Conservation (phyloP, 1,139 yeast species). For the Yamadazyma oceani region DNA sequence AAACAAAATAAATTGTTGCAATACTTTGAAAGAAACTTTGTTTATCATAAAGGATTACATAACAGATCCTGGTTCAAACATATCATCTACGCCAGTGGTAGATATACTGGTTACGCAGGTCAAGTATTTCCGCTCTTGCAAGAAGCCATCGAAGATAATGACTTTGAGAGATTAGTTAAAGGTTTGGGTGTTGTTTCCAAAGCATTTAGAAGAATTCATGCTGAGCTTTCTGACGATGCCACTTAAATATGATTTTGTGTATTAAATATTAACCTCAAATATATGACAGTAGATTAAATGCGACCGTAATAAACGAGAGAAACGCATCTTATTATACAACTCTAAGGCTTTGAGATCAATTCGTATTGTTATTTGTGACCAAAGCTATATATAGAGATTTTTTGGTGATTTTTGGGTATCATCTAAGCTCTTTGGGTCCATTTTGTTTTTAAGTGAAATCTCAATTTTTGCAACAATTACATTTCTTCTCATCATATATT, state of each 20-base stretch:
- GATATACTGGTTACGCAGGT: slow-evolving; percentile 85
- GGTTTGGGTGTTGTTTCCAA: slow-evolving; percentile 56
- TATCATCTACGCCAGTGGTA: slow-evolving; percentile 78
- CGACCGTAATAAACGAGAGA: no score
- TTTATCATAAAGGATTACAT: slow-evolving; percentile 61
- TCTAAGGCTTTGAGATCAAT: no score
- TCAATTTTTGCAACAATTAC: neutral
- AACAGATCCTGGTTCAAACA: slow-evolving; percentile 86
- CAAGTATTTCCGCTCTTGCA: slow-evolving; percentile 76
- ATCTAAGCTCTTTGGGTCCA: neutral
- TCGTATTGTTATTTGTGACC: no score
- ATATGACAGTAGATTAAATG: no score
- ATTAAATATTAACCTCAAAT: no score
- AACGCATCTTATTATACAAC: no score
- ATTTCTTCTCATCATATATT: neutral
- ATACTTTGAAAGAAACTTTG: slow-evolving; percentile 66
- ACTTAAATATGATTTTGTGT: no score
- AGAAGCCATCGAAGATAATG: slow-evolving; percentile 75
- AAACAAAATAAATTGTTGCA: slow-evolving; percentile 45
- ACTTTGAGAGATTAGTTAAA: slow-evolving; percentile 49
- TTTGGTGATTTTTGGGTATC: no score
- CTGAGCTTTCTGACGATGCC: neutral
- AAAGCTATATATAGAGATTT: no score
- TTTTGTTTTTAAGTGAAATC: neutral
- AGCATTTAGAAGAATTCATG: slow-evolving; percentile 29